Evolutionary conservation across 306 rosid species (phyloP).

Genomic region (Carpinus viminea): DNA sequence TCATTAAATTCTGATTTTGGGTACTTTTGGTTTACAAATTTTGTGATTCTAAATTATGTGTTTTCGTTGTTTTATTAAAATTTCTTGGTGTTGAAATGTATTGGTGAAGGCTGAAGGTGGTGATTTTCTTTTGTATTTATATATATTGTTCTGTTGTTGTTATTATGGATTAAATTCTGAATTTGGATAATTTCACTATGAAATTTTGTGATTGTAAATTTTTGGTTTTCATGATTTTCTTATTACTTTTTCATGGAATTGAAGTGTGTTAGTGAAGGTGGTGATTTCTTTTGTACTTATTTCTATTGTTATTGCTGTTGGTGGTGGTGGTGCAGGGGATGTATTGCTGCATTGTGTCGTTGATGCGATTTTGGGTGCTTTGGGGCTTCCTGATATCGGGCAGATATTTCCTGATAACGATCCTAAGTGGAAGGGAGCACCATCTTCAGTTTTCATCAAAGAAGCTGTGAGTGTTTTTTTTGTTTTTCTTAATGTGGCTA

Average conservation of each 20-base stretch:
- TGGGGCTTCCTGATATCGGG: constrained; percentile 95
- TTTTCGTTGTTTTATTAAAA: not conserved
- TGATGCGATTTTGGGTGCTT: constrained; percentile 89
- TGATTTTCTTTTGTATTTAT: not conserved
- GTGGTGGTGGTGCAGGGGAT: constrained; percentile 57
- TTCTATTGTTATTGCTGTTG: not conserved
- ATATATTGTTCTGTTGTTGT: not conserved
- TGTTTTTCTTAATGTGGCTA: not conserved
- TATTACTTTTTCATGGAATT: not conserved
- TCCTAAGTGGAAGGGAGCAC: constrained; percentile 94
- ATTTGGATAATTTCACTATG: too few relatives aligned
- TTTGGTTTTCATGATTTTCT: not conserved
- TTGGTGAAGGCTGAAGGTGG: not conserved
- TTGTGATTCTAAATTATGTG: not conserved
- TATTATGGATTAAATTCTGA: not conserved
- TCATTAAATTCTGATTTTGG: not conserved
- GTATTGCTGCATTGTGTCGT: constrained; percentile 96
- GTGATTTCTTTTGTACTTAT: not conserved
- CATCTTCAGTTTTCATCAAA: constrained; percentile 72
- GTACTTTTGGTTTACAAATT: not conserved
- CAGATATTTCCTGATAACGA: constrained; percentile 89
- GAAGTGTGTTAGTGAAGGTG: not conserved
- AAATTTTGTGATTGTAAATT: not conserved
- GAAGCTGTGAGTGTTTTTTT: constrained; percentile 75
- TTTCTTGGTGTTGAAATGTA: not conserved